A percentile compares a stretch with the other conserved stretches of the same genome.
These are phyloP conservation scores for Blepharisma stoltei DNA, from an alignment of 73 alveolate species.

Conservation along the genomic window DNA sequence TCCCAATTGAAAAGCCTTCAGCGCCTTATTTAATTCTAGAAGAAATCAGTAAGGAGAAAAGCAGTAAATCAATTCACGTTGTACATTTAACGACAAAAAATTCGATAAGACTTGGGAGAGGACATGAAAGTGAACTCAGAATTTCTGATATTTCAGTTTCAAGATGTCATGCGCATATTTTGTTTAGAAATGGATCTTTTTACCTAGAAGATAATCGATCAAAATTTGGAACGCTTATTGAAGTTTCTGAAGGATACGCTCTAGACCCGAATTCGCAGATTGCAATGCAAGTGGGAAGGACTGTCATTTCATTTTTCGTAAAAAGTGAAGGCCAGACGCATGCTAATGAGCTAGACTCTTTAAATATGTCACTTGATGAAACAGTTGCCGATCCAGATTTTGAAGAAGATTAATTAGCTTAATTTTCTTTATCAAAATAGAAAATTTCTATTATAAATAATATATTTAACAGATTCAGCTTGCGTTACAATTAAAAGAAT, in stretches of 20 bases:
- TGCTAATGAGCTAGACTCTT: too few relatives aligned
- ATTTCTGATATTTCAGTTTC: slow-evolving; percentile 73
- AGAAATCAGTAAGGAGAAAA: slow-evolving; percentile 46
- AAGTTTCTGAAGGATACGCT: slow-evolving; percentile 16
- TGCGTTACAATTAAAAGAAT: too few relatives aligned
- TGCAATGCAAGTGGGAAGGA: slow-evolving; percentile 20
- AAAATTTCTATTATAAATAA: too few relatives aligned
- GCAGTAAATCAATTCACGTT: slow-evolving; percentile 49
- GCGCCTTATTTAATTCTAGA: slow-evolving; percentile 53
- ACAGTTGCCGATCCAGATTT: too few relatives aligned
- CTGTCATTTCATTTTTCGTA: background rate
- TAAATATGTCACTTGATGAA: too few relatives aligned
- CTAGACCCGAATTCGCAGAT: background rate
- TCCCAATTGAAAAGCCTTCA: slow-evolving; percentile 35
- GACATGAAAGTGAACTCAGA: slow-evolving; percentile 61
- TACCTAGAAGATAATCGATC: slow-evolving; percentile 55
- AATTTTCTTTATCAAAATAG: too few relatives aligned
- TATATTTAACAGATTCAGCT: too few relatives aligned
- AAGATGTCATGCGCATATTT: slow-evolving; percentile 57
- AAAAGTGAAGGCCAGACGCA: background rate
- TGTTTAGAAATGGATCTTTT: slow-evolving; percentile 42
- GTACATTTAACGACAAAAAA: slow-evolving; percentile 37
- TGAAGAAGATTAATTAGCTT: too few relatives aligned
- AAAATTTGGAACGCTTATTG: slow-evolving; percentile 62
- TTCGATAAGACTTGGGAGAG: slow-evolving; percentile 64